phyloP scores from a whole-genome alignment of 2,329 filamentous ascomycete species.

The Stachybotrys chartarum region DNA sequence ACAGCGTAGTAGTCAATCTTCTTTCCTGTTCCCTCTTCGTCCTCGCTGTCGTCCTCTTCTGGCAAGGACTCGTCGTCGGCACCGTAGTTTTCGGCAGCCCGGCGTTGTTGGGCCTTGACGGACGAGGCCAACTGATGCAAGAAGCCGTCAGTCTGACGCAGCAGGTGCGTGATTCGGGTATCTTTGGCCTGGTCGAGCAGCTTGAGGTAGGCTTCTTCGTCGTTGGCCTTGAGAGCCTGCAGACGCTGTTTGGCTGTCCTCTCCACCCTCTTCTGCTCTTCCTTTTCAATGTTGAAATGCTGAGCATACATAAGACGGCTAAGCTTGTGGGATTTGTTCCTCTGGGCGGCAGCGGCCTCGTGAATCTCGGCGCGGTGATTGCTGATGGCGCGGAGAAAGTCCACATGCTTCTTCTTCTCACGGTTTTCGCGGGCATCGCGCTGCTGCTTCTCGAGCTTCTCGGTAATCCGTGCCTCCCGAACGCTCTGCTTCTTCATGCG shows the following conservation, averaged over 20 bases:
- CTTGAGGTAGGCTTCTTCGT: conserved; percentile 98
- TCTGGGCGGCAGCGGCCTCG: conserved; percentile 58
- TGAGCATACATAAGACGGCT: conserved; percentile 83
- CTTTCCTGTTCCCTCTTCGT: conserved; percentile 63
- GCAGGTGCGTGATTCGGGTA: conserved; percentile 94
- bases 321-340: conserved; percentile 73
- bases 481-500: conserved; percentile 96
- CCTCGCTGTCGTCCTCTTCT: conserved; percentile 61
- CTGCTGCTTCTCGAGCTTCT: conserved; percentile 98
- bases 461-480: conserved; percentile 90
- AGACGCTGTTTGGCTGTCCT: conserved; percentile 98
- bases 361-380: conserved; percentile 74
- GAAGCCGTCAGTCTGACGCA: conserved; percentile 97
- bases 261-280: conserved; percentile 98
- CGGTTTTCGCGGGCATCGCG: conserved; percentile 91
- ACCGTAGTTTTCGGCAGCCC: conserved; percentile 71
- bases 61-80: conserved; percentile 45
- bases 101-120: conserved; percentile 88
- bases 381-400: conserved; percentile 83
- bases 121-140: conserved; percentile 90
- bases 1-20: conserved; percentile 99
- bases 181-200: conserved; percentile 97
- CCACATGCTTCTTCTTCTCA: conserved; percentile 94
- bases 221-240: conserved; percentile 96
- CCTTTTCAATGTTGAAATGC: conserved; percentile 95